phyloP scores from a whole-genome alignment of 148 eudicot genomes.

The Dianthus caryophyllus region DNA sequence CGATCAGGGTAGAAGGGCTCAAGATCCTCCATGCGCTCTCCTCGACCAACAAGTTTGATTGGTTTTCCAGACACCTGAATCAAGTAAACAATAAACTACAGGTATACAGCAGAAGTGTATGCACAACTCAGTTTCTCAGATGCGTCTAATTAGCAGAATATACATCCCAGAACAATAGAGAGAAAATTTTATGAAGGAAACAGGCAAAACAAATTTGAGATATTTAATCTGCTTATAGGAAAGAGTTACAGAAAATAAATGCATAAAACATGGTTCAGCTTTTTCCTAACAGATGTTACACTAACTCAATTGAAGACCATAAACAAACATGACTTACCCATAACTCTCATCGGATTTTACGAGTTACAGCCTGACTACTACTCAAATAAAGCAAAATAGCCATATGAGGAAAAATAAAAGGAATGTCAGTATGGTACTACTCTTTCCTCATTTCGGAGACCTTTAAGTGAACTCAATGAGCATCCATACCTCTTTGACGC shows the following conservation, averaged over 20 bases:
- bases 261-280: neutral
- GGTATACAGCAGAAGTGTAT: constrained; percentile 5
- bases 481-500: constrained; percentile 80
- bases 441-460: constrained; percentile 4
- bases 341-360: neutral
- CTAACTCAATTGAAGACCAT: constrained; percentile 12
- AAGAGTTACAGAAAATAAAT: too few species aligned
- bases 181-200: too few species aligned
- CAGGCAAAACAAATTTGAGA: too few species aligned
- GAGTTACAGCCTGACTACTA: neutral
- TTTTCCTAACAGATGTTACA: neutral
- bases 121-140: constrained; percentile 2
- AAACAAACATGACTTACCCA: constrained; percentile 1
- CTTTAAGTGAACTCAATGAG: neutral
- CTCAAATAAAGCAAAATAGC: neutral
- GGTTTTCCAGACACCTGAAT: constrained; percentile 96
- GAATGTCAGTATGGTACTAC: neutral
- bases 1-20: constrained; percentile 99
- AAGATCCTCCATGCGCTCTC: constrained; percentile 98
- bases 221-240: too few species aligned
- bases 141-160: neutral
- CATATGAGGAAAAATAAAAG: neutral
- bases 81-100: constrained; percentile 7
- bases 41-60: constrained; percentile 95
- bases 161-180: neutral